Evolutionary conservation across 495 filamentous ascomycete species (phyloP).

Genomic region (Hypoxylon cercidicola): DNA sequence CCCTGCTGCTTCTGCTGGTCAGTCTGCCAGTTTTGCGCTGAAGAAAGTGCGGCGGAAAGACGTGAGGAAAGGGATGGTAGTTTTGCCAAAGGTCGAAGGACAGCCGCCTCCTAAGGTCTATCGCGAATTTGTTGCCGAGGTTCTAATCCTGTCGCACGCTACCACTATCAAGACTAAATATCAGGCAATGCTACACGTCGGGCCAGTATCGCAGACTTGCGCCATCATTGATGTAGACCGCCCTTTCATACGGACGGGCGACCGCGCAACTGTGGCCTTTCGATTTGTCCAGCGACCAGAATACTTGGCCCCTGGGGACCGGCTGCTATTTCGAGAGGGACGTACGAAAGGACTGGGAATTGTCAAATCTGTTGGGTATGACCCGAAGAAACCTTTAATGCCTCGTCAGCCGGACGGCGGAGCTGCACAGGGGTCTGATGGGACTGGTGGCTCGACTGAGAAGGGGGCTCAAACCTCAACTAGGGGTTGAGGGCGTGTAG

Average conservation of each 20-base stretch:
- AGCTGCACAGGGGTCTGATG: conserved; percentile 22
- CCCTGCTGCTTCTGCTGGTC: conserved; percentile 88
- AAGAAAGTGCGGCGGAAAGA: conserved; percentile 89
- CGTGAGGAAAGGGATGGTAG: conserved; percentile 98
- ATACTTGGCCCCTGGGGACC: conserved; percentile 87
- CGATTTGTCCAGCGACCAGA: conserved; percentile 96
- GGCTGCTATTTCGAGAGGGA: conserved; percentile 92
- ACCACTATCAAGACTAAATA: conserved; percentile 99
- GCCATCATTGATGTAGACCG: conserved; percentile 98
- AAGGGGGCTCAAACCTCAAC: conserved; percentile 21
- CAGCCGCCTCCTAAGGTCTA: conserved; percentile 80
- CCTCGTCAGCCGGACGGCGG: conserved; percentile 39
- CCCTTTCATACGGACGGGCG: conserved; percentile 93
- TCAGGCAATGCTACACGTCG: conserved; percentile 98
- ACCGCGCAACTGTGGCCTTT: conserved; percentile 91
- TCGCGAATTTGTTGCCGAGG: conserved; percentile 94
- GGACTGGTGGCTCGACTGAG: conserved; percentile 24
- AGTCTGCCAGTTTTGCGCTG: conserved; percentile 91
- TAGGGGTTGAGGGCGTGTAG: conserved; percentile 24
- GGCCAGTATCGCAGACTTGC: conserved; percentile 94
- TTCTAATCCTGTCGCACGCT: conserved; percentile 93
- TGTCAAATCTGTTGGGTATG: conserved; percentile 91
- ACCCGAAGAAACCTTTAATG: conserved; percentile 61
- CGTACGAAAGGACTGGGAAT: conserved; percentile 96
- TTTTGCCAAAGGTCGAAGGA: conserved; percentile 80